These are phyloP conservation scores for Beauveria medogensis DNA, from an alignment of 2,329 filamentous ascomycete genomes.

Conservation along the genomic window DNA sequence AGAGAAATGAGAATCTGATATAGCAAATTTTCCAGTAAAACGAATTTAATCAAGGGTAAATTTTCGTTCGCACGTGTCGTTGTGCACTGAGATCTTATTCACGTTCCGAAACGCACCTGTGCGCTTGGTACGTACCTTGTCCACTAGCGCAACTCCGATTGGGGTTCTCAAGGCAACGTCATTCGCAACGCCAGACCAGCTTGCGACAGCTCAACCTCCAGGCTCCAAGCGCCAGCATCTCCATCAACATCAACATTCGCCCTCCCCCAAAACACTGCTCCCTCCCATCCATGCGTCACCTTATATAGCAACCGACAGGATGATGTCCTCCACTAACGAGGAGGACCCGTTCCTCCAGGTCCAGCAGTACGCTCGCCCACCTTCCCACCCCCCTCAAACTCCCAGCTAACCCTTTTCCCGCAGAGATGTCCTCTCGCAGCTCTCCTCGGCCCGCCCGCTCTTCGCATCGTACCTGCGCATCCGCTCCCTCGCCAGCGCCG, in stretches of 20 bases:
- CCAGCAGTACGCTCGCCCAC: conserved; percentile 46
- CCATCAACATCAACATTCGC: not conserved
- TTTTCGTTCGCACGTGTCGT: not conserved
- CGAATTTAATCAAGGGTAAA: not conserved
- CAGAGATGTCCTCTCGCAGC: conserved; percentile 81
- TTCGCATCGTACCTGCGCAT: conserved; percentile 96
- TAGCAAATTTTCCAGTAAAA: not conserved
- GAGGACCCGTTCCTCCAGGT: conserved; percentile 66
- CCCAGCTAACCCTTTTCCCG: conserved; percentile 8
- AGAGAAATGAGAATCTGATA: not conserved
- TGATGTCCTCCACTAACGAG: conserved; percentile 62
- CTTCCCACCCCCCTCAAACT: not conserved
- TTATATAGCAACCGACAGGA: conserved; percentile 26
- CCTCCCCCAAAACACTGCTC: not conserved
- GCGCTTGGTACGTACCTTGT: not conserved
- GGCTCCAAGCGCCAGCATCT: conserved; percentile 16
- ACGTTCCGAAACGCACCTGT: not conserved
- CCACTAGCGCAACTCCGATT: not conserved
- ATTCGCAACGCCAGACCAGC: conserved; percentile 19
- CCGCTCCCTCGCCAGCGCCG: conserved; percentile 67
- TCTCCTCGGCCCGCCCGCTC: conserved; percentile 72
- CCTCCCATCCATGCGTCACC: conserved; percentile 15
- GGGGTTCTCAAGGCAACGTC: conserved; percentile 20
- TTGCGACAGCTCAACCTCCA: conserved; percentile 6
- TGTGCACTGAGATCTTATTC: too few species aligned